Percentiles rank a stretch among this genome's conserved stretches.
Conservation (phyloP, 2,329 filamentous ascomycete species). For the Myriosclerotinia duriaeana region DNA sequence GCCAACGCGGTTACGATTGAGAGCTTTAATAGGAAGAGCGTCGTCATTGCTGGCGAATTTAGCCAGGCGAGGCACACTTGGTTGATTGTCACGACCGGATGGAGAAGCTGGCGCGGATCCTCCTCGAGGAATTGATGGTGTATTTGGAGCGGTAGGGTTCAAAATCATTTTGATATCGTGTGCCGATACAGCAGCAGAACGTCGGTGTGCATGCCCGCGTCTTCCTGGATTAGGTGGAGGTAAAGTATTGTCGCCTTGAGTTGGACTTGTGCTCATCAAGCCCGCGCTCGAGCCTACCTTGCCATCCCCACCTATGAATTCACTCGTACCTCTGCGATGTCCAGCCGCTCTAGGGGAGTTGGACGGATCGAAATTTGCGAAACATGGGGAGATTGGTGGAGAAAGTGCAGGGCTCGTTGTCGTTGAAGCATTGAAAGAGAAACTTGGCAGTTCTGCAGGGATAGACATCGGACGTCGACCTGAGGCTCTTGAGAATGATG, state of each 20-base stretch:
- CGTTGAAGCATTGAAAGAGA: constrained; percentile 19
- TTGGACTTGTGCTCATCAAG: constrained; percentile 68
- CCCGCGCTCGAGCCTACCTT: constrained; percentile 43
- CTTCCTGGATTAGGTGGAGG: constrained; percentile 53
- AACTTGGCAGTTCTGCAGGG: constrained; percentile 18
- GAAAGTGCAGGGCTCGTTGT: constrained; percentile 48
- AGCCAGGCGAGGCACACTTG: neutral
- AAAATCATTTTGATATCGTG: constrained; percentile 75
- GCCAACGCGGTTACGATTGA: constrained; percentile 66
- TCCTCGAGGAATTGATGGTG: constrained; percentile 28
- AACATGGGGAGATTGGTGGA: constrained; percentile 52
- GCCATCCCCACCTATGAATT: constrained; percentile 76
- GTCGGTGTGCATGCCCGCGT: constrained; percentile 74
- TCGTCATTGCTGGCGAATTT: constrained; percentile 17
- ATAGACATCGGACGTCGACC: constrained; percentile 53
- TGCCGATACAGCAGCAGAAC: constrained; percentile 73
- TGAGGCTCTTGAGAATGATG: constrained; percentile 46
- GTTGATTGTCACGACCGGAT: constrained; percentile 36
- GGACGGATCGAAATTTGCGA: constrained; percentile 20
- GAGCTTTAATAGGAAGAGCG: constrained; percentile 26
- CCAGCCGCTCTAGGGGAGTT: constrained; percentile 54
- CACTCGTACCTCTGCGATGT: constrained; percentile 76
- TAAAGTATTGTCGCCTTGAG: constrained; percentile 60
- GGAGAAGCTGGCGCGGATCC: constrained; percentile 47
- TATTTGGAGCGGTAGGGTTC: constrained; percentile 42